These are phyloP conservation scores for Pseudonitzschia multiseries DNA, from an alignment of 108 stramenopile species.

Conservation along the genomic window DNA sequence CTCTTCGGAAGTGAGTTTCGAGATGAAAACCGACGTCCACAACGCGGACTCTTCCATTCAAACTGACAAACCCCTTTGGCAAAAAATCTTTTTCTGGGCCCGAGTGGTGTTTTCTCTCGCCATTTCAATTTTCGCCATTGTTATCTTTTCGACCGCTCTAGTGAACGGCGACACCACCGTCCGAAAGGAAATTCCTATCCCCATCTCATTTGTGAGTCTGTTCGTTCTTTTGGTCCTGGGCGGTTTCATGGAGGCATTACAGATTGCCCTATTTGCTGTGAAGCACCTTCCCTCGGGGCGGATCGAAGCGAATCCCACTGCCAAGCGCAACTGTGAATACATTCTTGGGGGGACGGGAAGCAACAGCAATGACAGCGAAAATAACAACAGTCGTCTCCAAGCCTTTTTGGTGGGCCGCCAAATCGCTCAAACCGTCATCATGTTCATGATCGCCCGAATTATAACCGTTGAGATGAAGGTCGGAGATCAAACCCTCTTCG, in stretches of 20 bases:
- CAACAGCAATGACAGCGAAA: constrained; percentile 2
- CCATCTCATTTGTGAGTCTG: constrained; percentile 42
- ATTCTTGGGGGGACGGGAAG: constrained; percentile 22
- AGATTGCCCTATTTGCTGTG: constrained; percentile 72
- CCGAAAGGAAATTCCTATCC: constrained; percentile 32
- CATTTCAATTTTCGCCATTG: constrained; percentile 53
- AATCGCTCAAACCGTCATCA: constrained; percentile 42
- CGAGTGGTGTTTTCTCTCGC: constrained; percentile 48
- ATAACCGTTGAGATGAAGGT: constrained; percentile 34
- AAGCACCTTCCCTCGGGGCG: constrained; percentile 39
- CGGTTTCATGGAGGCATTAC: constrained; percentile 64
- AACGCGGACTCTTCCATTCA: neutral
- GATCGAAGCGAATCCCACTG: constrained; percentile 25
- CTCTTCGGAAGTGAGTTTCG: neutral
- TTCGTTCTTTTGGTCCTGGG: constrained; percentile 44
- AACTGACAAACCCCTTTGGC: constrained; percentile 4
- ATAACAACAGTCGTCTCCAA: constrained; percentile 29
- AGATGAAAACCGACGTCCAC: neutral
- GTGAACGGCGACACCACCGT: constrained; percentile 46
- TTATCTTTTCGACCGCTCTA: constrained; percentile 46
- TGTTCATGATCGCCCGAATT: constrained; percentile 62
- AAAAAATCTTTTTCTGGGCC: constrained; percentile 48
- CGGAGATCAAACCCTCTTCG: constrained; percentile 45
- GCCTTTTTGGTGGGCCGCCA: constrained; percentile 64
- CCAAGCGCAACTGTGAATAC: constrained; percentile 34